A percentile compares a stretch with the other conserved stretches of the same genome.
phyloP scores from a whole-genome alignment of 805 yeast genomes.

The Lachancea dasiensis region DNA sequence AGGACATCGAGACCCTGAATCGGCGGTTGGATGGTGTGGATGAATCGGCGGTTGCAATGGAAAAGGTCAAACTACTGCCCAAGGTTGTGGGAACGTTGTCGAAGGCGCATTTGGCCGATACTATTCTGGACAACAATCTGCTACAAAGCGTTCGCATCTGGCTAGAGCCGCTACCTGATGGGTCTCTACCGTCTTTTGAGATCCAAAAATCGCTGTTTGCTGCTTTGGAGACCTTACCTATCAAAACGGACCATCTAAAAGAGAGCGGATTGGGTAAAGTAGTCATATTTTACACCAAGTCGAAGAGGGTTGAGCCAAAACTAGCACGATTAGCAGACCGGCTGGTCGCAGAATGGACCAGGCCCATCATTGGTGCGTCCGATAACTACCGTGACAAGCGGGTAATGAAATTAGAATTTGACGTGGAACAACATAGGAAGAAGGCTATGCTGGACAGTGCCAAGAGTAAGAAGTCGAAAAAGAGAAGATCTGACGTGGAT shows the following conservation, averaged over 20 bases:
- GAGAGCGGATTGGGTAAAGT: constrained; percentile 95
- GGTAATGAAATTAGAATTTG: constrained; percentile 63
- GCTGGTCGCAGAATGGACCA: constrained; percentile 94
- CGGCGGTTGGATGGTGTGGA: constrained; percentile 38
- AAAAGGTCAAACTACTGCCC: constrained; percentile 70
- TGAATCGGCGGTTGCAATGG: constrained; percentile 38
- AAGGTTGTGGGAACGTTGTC: constrained; percentile 71
- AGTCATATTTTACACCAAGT: constrained; percentile 85
- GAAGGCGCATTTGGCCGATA: constrained; percentile 81
- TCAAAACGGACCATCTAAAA: constrained; percentile 89
- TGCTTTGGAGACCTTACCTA: constrained; percentile 73
- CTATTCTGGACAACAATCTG: constrained; percentile 87
- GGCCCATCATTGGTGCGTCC: constrained; percentile 94
- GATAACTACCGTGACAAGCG: constrained; percentile 89
- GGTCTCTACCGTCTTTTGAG: constrained; percentile 94
- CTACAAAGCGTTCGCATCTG: constrained; percentile 91
- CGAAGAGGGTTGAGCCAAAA: constrained; percentile 80
- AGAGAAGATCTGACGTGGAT: constrained; percentile 19
- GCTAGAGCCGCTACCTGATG: constrained; percentile 98
- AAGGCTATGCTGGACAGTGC: constrained; percentile 32
- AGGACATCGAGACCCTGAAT: constrained; percentile 52
- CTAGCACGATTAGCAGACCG: constrained; percentile 86
- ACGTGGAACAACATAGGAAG: constrained; percentile 45
- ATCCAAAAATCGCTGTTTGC: constrained; percentile 82
- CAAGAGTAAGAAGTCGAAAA: constrained; percentile 29